Percentiles rank a stretch among this genome's conserved stretches.
phyloP scores from a whole-genome alignment of 202 grass and related monocot genomes.

The Brachypodium distachyon region DNA sequence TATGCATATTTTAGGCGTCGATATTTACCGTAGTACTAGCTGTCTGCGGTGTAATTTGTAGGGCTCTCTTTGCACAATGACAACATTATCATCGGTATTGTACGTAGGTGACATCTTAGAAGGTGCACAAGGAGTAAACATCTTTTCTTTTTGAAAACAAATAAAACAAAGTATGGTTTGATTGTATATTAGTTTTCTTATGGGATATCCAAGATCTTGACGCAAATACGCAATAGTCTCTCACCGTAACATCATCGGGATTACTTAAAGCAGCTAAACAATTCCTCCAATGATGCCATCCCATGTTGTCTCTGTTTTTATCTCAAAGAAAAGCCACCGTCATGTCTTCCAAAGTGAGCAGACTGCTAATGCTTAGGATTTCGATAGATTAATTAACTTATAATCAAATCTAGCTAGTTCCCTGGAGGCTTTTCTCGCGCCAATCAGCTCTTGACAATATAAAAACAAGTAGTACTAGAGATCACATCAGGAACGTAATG shows the following conservation, averaged over 20 bases:
- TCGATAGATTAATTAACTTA: background rate
- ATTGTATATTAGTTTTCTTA: no score
- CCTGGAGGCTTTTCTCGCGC: background rate
- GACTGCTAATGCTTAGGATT: background rate
- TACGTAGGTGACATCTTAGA: no score
- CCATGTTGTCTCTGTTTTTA: background rate
- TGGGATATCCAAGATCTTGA: no score
- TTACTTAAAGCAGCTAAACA: no score
- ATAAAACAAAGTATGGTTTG: no score
- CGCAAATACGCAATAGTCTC: no score
- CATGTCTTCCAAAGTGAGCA: background rate
- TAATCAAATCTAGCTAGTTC: background rate
- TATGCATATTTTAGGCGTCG: background rate
- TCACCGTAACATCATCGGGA: background rate
- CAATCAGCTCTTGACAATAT: background rate
- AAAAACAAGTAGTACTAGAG: background rate
- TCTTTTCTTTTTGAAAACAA: no score
- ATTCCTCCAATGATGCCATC: background rate
- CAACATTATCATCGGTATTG: no score
- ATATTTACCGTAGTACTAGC: no score
- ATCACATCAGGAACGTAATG: constrained; percentile 19
- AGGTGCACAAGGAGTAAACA: no score
- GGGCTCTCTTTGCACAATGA: no score
- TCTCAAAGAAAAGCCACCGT: background rate
- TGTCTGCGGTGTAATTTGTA: no score